These are phyloP conservation scores for Fusarium algeriense DNA, from an alignment of 2,329 filamentous ascomycete genomes.

Conservation along the genomic window DNA sequence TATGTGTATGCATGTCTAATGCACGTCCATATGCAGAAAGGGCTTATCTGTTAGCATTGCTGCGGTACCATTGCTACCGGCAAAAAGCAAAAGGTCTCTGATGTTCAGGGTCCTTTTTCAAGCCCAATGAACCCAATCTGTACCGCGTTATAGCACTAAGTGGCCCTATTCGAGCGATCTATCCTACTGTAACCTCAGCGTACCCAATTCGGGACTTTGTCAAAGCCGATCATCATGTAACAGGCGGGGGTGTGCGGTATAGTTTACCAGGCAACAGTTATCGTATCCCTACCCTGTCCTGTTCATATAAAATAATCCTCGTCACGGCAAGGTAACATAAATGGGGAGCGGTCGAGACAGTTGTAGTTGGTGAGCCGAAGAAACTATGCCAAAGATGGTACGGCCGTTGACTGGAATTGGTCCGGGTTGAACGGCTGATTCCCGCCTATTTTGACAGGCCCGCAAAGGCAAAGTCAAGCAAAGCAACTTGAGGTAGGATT, in stretches of 20 bases:
- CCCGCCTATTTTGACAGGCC: conserved; percentile 41
- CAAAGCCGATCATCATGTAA: conserved; percentile 44
- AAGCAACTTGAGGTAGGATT: not conserved
- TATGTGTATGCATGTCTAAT: not conserved
- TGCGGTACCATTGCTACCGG: conserved; percentile 3
- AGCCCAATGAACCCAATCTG: conserved; percentile 24
- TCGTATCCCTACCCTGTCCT: conserved; percentile 15
- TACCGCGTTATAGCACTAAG: conserved; percentile 17
- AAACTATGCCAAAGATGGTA: conserved; percentile 40
- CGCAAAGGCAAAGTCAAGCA: conserved; percentile 4
- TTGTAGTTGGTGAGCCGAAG: conserved; percentile 29
- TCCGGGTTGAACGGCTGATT: conserved; percentile 41
- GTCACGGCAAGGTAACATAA: conserved; percentile 32
- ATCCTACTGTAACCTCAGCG: conserved; percentile 12
- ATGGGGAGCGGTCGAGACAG: conserved; percentile 27
- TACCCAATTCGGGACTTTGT: conserved; percentile 37
- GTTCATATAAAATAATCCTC: conserved; percentile 17
- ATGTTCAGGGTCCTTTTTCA: conserved; percentile 13
- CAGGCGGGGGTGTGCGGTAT: conserved; percentile 5
- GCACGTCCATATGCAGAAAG: conserved; percentile 5
- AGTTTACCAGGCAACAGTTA: conserved; percentile 15
- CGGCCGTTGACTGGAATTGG: conserved; percentile 25
- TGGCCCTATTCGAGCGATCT: conserved; percentile 21
- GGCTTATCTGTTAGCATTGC: not conserved
- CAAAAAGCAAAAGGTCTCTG: conserved; percentile 29